Base-by-base conservation (phyloP, 345 rosid species). In the Acer yangbiense region DNA sequence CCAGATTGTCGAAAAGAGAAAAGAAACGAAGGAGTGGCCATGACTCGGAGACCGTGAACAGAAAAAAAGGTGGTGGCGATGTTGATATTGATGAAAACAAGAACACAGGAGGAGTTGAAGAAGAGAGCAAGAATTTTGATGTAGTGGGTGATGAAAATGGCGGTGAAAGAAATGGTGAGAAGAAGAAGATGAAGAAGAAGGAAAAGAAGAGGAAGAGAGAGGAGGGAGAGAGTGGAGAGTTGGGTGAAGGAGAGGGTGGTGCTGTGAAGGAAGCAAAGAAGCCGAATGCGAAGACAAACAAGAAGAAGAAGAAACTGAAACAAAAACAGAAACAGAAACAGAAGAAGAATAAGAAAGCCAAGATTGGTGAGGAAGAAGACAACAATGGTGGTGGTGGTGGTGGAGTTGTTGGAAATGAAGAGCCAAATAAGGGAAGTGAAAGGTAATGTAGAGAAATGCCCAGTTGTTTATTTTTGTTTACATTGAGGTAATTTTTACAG, bases 1-100 rank as follows among this genome's bases (percentile, higher is more conserved):
- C 92, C 72, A 87, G 89, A 76, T 86, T 92, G 85, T 82, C 93
- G 9, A 95, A 95, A 90, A 88, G 94, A 74, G 98, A 90, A 29
- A 74, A 64, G 82, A 92, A 88, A 81, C 86, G 93, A 73, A 83
- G 89, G 72, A 88, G 82, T 68, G 55, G 2, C 44, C 83, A 58
- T 16, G 44, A 58, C 41, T 69, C 74, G 41, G 84, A 61, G 65
- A 20, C 46, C 14, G 73, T 60, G 23, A 66, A 62, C 9, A 48
- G 50, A 71, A 6, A 25, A 62, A 65, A 60, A 21, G 73, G 29
- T 13, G 73, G 50, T 14, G 72, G 23, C 16, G 18, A 25, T 16
- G 50, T 46, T 46, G 18, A 29, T 72, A 70, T 11, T 16, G 68
- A 48, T 68, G 67, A 70, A 65, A 81, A 73, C 74, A 58, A 81